Evolutionary conservation across 1,139 yeast genomes (phyloP).

Genomic region (Yamadazyma dushanensis): DNA sequence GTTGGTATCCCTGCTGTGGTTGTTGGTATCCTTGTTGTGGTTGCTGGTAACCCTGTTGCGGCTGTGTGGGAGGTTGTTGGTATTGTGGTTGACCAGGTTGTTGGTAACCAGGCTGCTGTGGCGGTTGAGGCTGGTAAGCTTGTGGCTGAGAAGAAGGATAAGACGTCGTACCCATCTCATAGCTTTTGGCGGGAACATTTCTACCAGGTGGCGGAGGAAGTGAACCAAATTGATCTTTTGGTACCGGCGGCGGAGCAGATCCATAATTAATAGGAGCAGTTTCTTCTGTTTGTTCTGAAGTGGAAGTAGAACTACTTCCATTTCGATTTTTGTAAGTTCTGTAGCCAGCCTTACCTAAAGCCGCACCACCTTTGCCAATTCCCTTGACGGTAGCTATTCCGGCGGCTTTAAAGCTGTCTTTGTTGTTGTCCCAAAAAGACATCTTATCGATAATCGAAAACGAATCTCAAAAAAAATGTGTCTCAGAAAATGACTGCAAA

Average conservation of each 20-base stretch:
- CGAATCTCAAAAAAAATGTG: no score
- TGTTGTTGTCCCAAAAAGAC: constrained; percentile 58
- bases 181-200: constrained; percentile 22
- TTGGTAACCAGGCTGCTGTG: constrained; percentile 3
- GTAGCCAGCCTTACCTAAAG: constrained; percentile 51
- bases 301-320: constrained; percentile 15
- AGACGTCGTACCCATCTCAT: constrained; percentile 5
- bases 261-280: constrained; percentile 2
- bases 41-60: no score
- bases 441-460: no score
- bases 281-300: background rate
- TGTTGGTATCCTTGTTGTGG: constrained; percentile 7
- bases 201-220: constrained; percentile 44
- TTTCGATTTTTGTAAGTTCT: constrained; percentile 44
- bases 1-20: constrained; percentile 5
- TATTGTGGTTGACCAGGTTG: constrained; percentile 6
- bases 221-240: constrained; percentile 25
- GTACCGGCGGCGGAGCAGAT: constrained; percentile 15
- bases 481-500: no score
- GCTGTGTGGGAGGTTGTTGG: constrained; percentile 6
- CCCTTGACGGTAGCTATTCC: constrained; percentile 49
- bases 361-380: constrained; percentile 49
- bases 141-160: constrained; percentile 3
- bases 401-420: constrained; percentile 48
- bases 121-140: constrained; percentile 6